Conservation (phyloP, 352 stramenopile species). For the Pythium biforme region DNA sequence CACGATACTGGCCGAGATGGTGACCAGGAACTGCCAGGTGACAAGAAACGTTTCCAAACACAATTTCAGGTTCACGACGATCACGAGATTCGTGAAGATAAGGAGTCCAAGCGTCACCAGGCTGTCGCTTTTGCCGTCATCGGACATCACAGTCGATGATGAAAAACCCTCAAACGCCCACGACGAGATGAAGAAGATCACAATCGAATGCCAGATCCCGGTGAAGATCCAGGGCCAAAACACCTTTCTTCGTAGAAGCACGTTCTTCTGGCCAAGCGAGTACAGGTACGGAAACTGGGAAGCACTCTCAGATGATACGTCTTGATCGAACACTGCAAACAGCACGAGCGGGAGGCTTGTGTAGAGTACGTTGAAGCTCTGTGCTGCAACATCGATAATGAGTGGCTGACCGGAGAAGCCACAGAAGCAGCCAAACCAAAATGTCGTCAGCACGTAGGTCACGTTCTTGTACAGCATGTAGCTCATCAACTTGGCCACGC, state of each 20-base stretch:
- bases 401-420: slow-evolving; percentile 79
- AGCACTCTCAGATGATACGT: slow-evolving; percentile 66
- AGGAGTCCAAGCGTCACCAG: slow-evolving; percentile 72
- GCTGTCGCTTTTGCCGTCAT: slow-evolving; percentile 47
- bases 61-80: slow-evolving; percentile 78
- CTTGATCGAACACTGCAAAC: slow-evolving; percentile 78
- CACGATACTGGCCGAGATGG: slow-evolving; percentile 47
- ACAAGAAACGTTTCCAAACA: slow-evolving; percentile 73
- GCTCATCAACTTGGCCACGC: slow-evolving; percentile 90
- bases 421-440: slow-evolving; percentile 81
- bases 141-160: slow-evolving; percentile 31
- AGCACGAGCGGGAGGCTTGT: slow-evolving; percentile 74
- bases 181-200: slow-evolving; percentile 81
- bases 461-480: slow-evolving; percentile 97
- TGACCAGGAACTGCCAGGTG: slow-evolving; percentile 71
- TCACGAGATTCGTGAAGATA: slow-evolving; percentile 78
- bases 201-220: slow-evolving; percentile 76
- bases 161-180: slow-evolving; percentile 45
- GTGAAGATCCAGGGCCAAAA: slow-evolving; percentile 86
- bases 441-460: slow-evolving; percentile 79
- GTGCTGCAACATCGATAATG: slow-evolving; percentile 72
- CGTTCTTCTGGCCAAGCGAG: slow-evolving; percentile 63
- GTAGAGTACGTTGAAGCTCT: slow-evolving; percentile 85
- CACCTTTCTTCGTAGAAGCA: slow-evolving; percentile 52
- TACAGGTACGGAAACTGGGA: slow-evolving; percentile 70